Evolutionary conservation across 2,329 filamentous ascomycete genomes (phyloP).

Genomic region (Pestalotiopsis sp.): DNA sequence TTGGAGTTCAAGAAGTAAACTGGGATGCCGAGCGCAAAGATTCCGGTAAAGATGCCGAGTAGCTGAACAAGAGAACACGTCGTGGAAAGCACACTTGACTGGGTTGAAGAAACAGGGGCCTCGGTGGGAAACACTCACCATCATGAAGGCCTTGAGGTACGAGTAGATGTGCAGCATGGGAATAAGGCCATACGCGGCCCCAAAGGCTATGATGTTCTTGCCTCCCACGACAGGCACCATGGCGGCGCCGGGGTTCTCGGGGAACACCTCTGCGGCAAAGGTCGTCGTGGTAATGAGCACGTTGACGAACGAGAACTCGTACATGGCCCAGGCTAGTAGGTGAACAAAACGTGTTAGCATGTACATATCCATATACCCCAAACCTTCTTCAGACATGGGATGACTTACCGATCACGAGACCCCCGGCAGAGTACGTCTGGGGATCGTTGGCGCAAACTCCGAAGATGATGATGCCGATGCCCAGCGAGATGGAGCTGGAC

Average conservation of each 20-base stretch:
- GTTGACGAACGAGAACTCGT: constrained; percentile 26
- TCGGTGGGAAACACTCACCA: background rate
- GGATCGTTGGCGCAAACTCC: constrained; percentile 19
- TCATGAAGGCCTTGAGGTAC: constrained; percentile 18
- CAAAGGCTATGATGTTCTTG: constrained; percentile 35
- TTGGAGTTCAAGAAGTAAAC: constrained; percentile 22
- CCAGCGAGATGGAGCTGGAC: constrained; percentile 35
- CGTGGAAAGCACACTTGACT: background rate
- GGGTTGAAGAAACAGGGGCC: background rate
- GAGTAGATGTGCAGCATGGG: constrained; percentile 28
- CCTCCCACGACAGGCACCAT: constrained; percentile 32
- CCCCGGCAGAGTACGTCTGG: constrained; percentile 10
- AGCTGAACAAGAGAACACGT: constrained; percentile 8
- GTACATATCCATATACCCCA: background rate
- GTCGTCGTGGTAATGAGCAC: constrained; percentile 30
- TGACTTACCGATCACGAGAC: constrained; percentile 6
- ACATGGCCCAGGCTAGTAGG: constrained; percentile 31
- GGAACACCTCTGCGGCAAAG: constrained; percentile 33
- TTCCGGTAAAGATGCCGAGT: constrained; percentile 17
- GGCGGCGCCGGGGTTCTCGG: constrained; percentile 33
- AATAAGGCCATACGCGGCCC: constrained; percentile 29
- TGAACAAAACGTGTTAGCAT: constrained; percentile 15
- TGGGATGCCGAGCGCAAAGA: constrained; percentile 22
- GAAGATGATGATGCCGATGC: constrained; percentile 24
- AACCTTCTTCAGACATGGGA: background rate